A percentile compares a stretch with the other conserved stretches of the same genome.
These are phyloP conservation scores for Citrus australasica DNA, from an alignment of 345 rosid genomes.

Conservation along the genomic window DNA sequence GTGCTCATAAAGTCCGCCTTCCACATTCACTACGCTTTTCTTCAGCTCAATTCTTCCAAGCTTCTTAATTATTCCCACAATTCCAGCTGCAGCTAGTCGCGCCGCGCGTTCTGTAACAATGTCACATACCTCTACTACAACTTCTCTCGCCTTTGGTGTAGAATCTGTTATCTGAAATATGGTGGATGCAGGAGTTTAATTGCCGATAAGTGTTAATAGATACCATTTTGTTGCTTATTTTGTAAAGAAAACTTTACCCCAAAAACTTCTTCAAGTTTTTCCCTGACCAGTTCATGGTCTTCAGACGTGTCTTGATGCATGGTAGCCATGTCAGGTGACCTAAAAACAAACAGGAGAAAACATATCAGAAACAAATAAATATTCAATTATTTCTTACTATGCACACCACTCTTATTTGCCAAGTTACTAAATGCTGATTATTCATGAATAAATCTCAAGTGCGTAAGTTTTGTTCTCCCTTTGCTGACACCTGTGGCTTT, in stretches of 20 bases:
- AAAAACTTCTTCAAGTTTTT: conserved; percentile 50
- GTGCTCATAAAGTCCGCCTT: conserved; percentile 67
- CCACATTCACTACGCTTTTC: conserved; percentile 49
- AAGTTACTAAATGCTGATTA: not conserved
- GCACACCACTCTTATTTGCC: not conserved
- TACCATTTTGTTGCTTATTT: not conserved
- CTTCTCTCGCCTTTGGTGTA: conserved; percentile 40
- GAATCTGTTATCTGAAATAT: conserved; percentile 41
- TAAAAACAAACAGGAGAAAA: not conserved
- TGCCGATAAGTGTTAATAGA: not conserved
- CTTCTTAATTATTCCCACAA: conserved; percentile 67
- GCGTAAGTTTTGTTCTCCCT: not conserved
- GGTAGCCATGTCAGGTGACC: conserved; percentile 63
- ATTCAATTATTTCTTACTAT: not conserved
- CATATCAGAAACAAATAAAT: not conserved
- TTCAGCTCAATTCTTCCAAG: conserved; percentile 48
- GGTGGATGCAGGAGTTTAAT: not conserved
- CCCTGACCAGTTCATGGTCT: conserved; percentile 36
- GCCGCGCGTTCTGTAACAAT: conserved; percentile 66
- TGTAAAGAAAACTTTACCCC: conserved; percentile 27
- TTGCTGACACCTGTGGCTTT: no score
- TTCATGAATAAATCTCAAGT: not conserved
- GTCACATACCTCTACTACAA: conserved; percentile 60
- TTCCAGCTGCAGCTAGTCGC: conserved; percentile 56
- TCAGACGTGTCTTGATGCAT: conserved; percentile 74